phyloP scores from a whole-genome alignment of 345 rosid genomes.

The Linum lewisii region DNA sequence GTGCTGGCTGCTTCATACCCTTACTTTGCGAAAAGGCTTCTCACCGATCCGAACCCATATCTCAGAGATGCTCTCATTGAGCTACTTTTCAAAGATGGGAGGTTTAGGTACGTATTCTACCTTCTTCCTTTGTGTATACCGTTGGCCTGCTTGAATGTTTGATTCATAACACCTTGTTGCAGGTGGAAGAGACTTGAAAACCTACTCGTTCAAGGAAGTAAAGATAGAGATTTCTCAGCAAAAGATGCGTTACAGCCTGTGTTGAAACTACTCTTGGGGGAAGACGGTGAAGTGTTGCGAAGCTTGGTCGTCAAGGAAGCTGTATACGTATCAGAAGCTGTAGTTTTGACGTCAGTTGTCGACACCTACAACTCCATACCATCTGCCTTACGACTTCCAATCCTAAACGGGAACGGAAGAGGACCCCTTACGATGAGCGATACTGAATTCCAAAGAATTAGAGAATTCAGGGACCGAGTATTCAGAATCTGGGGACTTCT shows the following conservation, averaged over 20 bases:
- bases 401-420: constrained; percentile 40
- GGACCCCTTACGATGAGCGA: constrained; percentile 49
- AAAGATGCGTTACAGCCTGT: constrained; percentile 91
- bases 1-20: constrained; percentile 95
- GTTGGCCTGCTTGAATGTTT: constrained; percentile 3
- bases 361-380: constrained; percentile 71
- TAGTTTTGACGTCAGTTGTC: constrained; percentile 45
- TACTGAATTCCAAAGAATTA: constrained; percentile 46
- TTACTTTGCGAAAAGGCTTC: constrained; percentile 94
- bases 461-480: constrained; percentile 68
- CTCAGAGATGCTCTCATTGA: constrained; percentile 93
- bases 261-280: constrained; percentile 56
- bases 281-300: constrained; percentile 77
- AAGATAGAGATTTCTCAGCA: constrained; percentile 84
- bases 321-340: constrained; percentile 63
- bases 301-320: constrained; percentile 73
- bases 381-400: constrained; percentile 32
- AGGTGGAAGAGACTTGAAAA: constrained; percentile 97
- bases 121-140: background rate
- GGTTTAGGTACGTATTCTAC: constrained; percentile 46
- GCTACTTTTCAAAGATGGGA: constrained; percentile 94
- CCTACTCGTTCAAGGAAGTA: constrained; percentile 79
- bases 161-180: constrained; percentile 12
- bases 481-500: constrained; percentile 72
- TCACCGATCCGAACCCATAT: constrained; percentile 93